Evolutionary conservation across 495 filamentous ascomycete genomes (phyloP).

Genomic region (Cairneyella variabilis): DNA sequence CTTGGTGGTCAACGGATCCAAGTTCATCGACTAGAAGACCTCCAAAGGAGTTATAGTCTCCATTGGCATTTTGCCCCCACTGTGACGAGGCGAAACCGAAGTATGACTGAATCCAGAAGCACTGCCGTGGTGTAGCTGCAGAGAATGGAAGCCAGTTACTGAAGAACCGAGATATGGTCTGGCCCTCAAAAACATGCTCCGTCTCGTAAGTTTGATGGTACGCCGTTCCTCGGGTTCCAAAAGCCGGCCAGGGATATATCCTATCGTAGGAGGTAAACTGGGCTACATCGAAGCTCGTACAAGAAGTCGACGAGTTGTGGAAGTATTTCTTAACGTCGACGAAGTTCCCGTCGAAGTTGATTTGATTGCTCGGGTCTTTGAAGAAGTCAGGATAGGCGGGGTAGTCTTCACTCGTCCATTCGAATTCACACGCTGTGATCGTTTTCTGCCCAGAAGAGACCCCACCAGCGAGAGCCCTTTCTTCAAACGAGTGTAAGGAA

Average conservation of each 20-base stretch:
- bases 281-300: background rate
- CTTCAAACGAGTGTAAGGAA: background rate
- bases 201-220: background rate
- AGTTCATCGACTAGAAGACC: background rate
- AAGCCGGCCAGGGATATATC: slow-evolving; percentile 39
- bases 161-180: slow-evolving; percentile 1
- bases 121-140: background rate
- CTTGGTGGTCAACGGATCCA: background rate
- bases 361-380: background rate
- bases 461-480: background rate
- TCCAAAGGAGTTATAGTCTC: background rate
- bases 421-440: slow-evolving; percentile 1
- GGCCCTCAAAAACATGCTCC: background rate
- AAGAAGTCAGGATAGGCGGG: background rate
- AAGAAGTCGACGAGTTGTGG: background rate
- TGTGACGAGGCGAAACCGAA: background rate
- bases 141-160: background rate
- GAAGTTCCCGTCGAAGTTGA: background rate
- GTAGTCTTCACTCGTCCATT: slow-evolving; percentile 3
- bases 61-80: background rate
- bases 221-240: slow-evolving; percentile 4
- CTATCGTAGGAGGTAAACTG: slow-evolving; percentile 10
- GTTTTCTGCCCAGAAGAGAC: slow-evolving; percentile 1
- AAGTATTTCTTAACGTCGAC: slow-evolving; percentile 2
- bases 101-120: background rate